Evolutionary conservation across 129 eudicot genomes (phyloP).

Genomic region (sunflower (Helianthus annuus)): HanXRQr2.0-SUNRISE NC_035443.2:105136125-105136624

Average conservation of each 20-base stretch:
- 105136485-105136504: constrained; percentile 37
- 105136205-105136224: not conserved
- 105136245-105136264: constrained; percentile 73
- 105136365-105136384: constrained; percentile 17
- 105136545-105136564: constrained; percentile 16
- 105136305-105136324: constrained; percentile 12
- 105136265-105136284: constrained; percentile 46
- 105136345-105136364: constrained; percentile 17
- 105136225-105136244: constrained; percentile 33
- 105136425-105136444: constrained; percentile 2
- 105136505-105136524: constrained; percentile 48
- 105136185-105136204: too few species aligned
- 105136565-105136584: constrained; percentile 29
- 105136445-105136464: constrained; percentile 34
- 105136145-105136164: constrained; percentile 6
- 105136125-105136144: constrained; percentile 35
- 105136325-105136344: constrained; percentile 1
- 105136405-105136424: constrained; percentile 27
- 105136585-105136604: constrained; percentile 92
- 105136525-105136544: too few species aligned
- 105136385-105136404: constrained; percentile 3
- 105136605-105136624: constrained; percentile 72
- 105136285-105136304: constrained; percentile 49
- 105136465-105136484: constrained; percentile 40
- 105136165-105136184: not conserved